Evolutionary conservation across 768 basidiomycete species (phyloP), one percentile per base, ranked within the genome.

Genomic region (Mycena indigotica): DNA sequence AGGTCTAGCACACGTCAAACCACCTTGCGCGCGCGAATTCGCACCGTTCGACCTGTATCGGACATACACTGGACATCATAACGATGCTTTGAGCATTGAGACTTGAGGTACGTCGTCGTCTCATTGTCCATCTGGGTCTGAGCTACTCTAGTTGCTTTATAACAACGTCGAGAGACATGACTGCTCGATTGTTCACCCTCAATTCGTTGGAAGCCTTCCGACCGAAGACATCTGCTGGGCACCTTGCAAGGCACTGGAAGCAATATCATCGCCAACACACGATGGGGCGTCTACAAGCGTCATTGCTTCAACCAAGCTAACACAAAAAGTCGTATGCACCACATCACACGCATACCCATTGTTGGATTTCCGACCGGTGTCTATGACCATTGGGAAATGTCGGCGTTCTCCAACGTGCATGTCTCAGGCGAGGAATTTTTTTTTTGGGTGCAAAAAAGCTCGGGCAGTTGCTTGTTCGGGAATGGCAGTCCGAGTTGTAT

Each of bases 401-500:
- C 96, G 2, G 78, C 78, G 6, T 98, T 98, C 75, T 86, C 89
- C 29, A 95, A 93, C 64, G 82, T 99, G 59, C 96, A 99, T 68
- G 95, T 99, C 65, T 98, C 95, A 3, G 93, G 97, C 67, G 95
- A 98, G 76, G 96, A 94, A 73, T 96, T 98, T 23, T 90, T 93
- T 10, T 95, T 0, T 98, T 99, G 65, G 97, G 97, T 16, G 95
- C 95, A 0, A 82, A 83, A 56, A 95, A 93, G 70, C 84, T 98
- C 17, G 97, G 97, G 2, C 97, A 98, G 68, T 86, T 99, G 23
- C 86, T 99, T 19, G 97, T 98, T 1, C 98, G 97, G 97, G 97
- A 99, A 75, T 99, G 97, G 97, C 96, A 98, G 73, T 93, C 89
- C 39, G 95, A 98, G 71, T 93, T 89, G 16, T 99, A 99, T 69